A percentile compares a stretch with the other conserved stretches of the same genome.
Conservation (phyloP, 116 monocot species). For the Cymodocea nodosa region DNA sequence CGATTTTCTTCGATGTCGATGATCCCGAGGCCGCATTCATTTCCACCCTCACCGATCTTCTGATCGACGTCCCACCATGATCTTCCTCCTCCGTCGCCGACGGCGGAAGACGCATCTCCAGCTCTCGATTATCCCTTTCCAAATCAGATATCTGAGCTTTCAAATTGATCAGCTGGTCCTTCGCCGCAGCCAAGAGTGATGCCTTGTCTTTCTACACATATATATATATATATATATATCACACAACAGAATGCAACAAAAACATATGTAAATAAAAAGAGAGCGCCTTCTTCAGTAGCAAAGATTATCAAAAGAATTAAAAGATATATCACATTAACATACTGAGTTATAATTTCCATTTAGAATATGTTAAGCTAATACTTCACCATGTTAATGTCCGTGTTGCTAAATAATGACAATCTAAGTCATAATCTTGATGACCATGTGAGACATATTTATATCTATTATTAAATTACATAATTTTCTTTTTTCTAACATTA, state of each 20-base stretch:
- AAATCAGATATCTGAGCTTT: conserved; percentile 45
- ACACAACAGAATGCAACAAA: not conserved
- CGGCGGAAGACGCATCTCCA: conserved; percentile 22
- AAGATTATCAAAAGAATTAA: too few species aligned
- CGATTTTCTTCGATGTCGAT: conserved; percentile 12
- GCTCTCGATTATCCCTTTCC: conserved; percentile 43
- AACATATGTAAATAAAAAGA: not conserved
- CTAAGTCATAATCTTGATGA: too few species aligned
- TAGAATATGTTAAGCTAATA: too few species aligned
- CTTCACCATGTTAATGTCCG: too few species aligned
- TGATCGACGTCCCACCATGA: conserved; percentile 3
- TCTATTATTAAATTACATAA: too few species aligned
- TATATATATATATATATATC: too few species aligned
- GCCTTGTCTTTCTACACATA: conserved; percentile 61
- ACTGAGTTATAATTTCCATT: too few species aligned
- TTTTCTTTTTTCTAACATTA: too few species aligned
- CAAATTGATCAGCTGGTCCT: conserved; percentile 36
- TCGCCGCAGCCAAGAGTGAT: conserved; percentile 56
- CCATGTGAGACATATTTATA: too few species aligned
- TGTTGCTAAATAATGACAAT: too few species aligned
- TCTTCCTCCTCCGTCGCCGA: conserved; percentile 7
- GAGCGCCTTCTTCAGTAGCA: too few species aligned
- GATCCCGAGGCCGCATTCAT: conserved; percentile 16
- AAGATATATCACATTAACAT: too few species aligned
- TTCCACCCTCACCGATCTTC: conserved; percentile 24